Evolutionary conservation across 2,329 filamentous ascomycete species (phyloP).

Genomic region (Cordyceps javanica): DNA sequence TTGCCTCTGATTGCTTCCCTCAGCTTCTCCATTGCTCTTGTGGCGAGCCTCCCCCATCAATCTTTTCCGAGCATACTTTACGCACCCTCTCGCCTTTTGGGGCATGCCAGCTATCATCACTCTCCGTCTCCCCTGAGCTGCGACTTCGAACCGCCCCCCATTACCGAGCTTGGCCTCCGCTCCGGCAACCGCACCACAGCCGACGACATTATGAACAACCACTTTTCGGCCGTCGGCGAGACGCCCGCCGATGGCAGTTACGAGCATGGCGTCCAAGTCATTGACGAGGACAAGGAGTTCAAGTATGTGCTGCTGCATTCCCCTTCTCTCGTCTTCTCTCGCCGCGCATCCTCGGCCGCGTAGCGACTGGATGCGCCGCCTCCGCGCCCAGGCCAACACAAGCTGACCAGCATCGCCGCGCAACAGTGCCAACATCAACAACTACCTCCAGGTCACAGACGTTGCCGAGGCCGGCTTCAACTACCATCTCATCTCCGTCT

Average conservation of each 20-base stretch:
- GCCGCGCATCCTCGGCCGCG: background rate
- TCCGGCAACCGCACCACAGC: background rate
- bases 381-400: background rate
- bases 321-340: slow-evolving; percentile 11
- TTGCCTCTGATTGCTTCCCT: background rate
- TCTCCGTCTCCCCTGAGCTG: background rate
- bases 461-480: slow-evolving; percentile 92
- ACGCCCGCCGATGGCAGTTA: slow-evolving; percentile 61
- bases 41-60: background rate
- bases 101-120: slow-evolving; percentile 1
- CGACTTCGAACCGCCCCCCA: background rate
- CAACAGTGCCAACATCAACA: slow-evolving; percentile 64
- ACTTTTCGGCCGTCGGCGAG: slow-evolving; percentile 69
- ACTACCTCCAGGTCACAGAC: slow-evolving; percentile 73
- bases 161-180: slow-evolving; percentile 7
- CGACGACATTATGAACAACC: slow-evolving; percentile 60
- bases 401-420: slow-evolving; percentile 15
- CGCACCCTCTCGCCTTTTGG: background rate
- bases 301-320: slow-evolving; percentile 57
- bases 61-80: background rate
- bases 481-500: slow-evolving; percentile 98
- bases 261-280: slow-evolving; percentile 92
- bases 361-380: slow-evolving; percentile 1
- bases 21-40: background rate
- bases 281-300: slow-evolving; percentile 82